phyloP scores from a whole-genome alignment of 2,329 filamentous ascomycete genomes.

The Aureobasidium namibiae region DNA sequence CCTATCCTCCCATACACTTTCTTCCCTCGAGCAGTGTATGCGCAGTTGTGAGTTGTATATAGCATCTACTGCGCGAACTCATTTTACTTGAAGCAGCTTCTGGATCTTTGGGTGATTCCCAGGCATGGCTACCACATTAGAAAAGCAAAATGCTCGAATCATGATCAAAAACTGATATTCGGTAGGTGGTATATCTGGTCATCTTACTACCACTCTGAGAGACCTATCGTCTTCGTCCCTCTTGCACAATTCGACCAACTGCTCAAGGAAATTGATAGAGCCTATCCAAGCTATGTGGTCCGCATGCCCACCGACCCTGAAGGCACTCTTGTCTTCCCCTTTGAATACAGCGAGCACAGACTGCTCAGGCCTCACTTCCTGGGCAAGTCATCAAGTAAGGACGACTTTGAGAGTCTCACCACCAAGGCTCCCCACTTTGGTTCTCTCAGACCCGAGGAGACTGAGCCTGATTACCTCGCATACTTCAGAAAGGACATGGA shows the following conservation, averaged over 20 bases:
- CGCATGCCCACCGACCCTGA: constrained; percentile 48
- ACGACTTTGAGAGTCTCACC: constrained; percentile 34
- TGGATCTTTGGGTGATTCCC: not conserved
- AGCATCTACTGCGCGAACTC: not conserved
- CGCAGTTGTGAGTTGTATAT: not conserved
- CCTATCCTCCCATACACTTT: not conserved
- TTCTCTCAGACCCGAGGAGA: not conserved
- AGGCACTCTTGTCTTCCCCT: constrained; percentile 51
- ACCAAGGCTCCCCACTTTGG: constrained; percentile 12
- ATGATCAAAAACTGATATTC: not conserved
- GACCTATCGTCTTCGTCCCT: constrained; percentile 59
- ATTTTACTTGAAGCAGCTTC: no score
- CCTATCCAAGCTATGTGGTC: constrained; percentile 45
- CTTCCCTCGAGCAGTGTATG: not conserved
- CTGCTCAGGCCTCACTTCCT: constrained; percentile 62
- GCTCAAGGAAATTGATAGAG: constrained; percentile 54
- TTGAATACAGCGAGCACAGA: constrained; percentile 54
- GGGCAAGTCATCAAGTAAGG: constrained; percentile 44
- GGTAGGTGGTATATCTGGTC: constrained; percentile 22
- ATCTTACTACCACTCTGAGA: constrained; percentile 24
- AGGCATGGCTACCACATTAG: not conserved
- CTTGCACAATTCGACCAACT: constrained; percentile 57
- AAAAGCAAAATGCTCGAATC: not conserved
- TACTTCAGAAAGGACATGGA: constrained; percentile 50
- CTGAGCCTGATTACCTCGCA: constrained; percentile 31